A percentile compares a stretch with the other conserved stretches of the same genome.
Conservation (phyloP, 768 basidiomycete species). For the Roridomyces roridus region DNA sequence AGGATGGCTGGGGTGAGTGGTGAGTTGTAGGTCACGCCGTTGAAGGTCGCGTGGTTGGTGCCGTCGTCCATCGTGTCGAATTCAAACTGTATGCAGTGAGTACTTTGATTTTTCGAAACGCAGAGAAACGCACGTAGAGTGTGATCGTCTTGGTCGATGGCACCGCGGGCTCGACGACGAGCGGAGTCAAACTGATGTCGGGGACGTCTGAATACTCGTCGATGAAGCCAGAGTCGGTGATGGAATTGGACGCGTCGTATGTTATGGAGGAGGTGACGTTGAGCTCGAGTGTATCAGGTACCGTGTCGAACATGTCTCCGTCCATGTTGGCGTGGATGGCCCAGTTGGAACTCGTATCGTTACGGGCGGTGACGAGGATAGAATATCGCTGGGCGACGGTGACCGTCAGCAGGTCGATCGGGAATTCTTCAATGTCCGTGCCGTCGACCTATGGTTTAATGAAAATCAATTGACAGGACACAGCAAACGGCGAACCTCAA, state of each 20-base stretch:
- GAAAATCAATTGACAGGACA: background rate
- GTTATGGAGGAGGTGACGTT: conserved; percentile 87
- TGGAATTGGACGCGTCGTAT: conserved; percentile 61
- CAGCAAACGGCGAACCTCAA: conserved; percentile 62
- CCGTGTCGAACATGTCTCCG: conserved; percentile 83
- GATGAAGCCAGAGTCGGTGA: conserved; percentile 60
- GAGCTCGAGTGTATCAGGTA: conserved; percentile 74
- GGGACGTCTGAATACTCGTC: conserved; percentile 65
- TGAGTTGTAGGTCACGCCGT: conserved; percentile 69
- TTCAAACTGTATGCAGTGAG: conserved; percentile 39
- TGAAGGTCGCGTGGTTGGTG: conserved; percentile 83
- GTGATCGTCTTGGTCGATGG: conserved; percentile 63
- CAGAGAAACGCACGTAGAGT: conserved; percentile 50
- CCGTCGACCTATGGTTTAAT: conserved; percentile 31
- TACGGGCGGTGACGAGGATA: conserved; percentile 88
- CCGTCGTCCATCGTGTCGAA: conserved; percentile 91
- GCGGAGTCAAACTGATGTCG: conserved; percentile 74
- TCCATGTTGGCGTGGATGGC: conserved; percentile 93
- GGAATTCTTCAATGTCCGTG: conserved; percentile 79
- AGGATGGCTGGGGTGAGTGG: conserved; percentile 81
- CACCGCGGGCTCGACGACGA: conserved; percentile 56
- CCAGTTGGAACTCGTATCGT: conserved; percentile 86
- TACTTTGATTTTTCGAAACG: too few species aligned
- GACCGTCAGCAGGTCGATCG: conserved; percentile 74
- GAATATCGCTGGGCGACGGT: conserved; percentile 94